Conservation (phyloP, 2,329 filamentous ascomycete genomes). For the Pseudogymnoascus sp. region DNA sequence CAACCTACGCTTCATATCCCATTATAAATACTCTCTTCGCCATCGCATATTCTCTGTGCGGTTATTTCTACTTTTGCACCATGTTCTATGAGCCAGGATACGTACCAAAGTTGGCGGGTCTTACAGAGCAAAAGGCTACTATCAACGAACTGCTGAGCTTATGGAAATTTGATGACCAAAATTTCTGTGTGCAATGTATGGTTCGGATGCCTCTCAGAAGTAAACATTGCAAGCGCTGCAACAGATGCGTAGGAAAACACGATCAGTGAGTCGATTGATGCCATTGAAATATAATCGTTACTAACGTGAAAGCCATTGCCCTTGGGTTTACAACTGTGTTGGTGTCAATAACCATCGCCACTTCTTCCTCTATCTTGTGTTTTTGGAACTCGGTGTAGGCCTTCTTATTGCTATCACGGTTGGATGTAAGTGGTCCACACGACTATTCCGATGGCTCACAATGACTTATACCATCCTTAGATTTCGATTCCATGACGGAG, state of each 20-base stretch:
- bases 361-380: slow-evolving; percentile 84
- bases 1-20: slow-evolving; percentile 56
- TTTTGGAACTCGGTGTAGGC: slow-evolving; percentile 65
- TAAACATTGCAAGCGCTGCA: slow-evolving; percentile 90
- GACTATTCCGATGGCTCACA: slow-evolving; percentile 21
- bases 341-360: slow-evolving; percentile 93
- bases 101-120: slow-evolving; percentile 81
- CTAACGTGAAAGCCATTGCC: slow-evolving; percentile 64
- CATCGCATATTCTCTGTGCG: slow-evolving; percentile 52
- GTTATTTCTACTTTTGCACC: slow-evolving; percentile 78
- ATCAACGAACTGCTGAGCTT: slow-evolving; percentile 77
- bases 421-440: slow-evolving; percentile 48
- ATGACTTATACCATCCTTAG: slow-evolving; percentile 30
- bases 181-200: slow-evolving; percentile 95
- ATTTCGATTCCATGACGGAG: slow-evolving; percentile 52
- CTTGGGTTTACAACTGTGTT: slow-evolving; percentile 96
- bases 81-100: slow-evolving; percentile 89
- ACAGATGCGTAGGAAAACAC: slow-evolving; percentile 88
- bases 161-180: slow-evolving; percentile 88
- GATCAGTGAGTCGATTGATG: slow-evolving; percentile 66
- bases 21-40: slow-evolving; percentile 71
- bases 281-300: neutral
- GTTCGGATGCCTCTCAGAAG: slow-evolving; percentile 83
- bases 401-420: slow-evolving; percentile 64
- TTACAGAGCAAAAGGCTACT: slow-evolving; percentile 78